phyloP scores from a whole-genome alignment of 108 stramenopile species.

The Craspedostauros australis region DNA sequence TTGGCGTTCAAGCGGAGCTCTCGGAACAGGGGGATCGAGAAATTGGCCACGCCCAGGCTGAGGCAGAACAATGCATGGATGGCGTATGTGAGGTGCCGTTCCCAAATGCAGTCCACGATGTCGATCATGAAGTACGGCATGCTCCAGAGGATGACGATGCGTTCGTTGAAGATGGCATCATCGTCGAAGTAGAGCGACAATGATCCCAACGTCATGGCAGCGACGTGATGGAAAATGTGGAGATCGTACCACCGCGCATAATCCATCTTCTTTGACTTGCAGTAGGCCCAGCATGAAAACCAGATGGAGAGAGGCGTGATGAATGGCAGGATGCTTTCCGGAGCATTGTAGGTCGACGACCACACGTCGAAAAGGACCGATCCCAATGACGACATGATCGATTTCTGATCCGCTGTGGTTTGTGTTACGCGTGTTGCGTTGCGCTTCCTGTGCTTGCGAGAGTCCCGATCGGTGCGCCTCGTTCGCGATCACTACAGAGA shows the following conservation, averaged over 20 bases:
- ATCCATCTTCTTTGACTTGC: background rate
- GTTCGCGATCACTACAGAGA: too few relatives aligned
- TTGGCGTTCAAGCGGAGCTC: slow-evolving; percentile 36
- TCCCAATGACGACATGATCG: too few relatives aligned
- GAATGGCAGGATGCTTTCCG: slow-evolving; percentile 21
- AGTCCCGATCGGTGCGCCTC: too few relatives aligned
- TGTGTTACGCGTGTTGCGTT: too few relatives aligned
- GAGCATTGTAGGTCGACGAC: too few relatives aligned
- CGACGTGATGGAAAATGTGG: slow-evolving; percentile 30
- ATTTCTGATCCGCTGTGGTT: too few relatives aligned
- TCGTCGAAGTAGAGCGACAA: slow-evolving; percentile 23
- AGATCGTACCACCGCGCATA: slow-evolving; percentile 15
- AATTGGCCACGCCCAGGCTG: slow-evolving; percentile 17
- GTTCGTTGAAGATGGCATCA: slow-evolving; percentile 33
- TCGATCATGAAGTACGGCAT: slow-evolving; percentile 33
- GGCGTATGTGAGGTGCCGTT: slow-evolving; percentile 7
- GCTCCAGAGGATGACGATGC: slow-evolving; percentile 29
- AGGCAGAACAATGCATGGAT: slow-evolving; percentile 24
- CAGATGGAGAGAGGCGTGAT: slow-evolving; percentile 19
- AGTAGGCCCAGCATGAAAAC: slow-evolving; percentile 12
- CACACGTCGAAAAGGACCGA: too few relatives aligned
- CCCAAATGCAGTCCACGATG: slow-evolving; percentile 16
- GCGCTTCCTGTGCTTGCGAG: too few relatives aligned
- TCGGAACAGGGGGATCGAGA: slow-evolving; percentile 12
- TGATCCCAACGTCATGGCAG: slow-evolving; percentile 12